Evolutionary conservation across 2,329 filamentous ascomycete genomes (phyloP), one percentile per base, ranked within the genome.

Genomic region (Pestalotiopsis fici): DNA sequence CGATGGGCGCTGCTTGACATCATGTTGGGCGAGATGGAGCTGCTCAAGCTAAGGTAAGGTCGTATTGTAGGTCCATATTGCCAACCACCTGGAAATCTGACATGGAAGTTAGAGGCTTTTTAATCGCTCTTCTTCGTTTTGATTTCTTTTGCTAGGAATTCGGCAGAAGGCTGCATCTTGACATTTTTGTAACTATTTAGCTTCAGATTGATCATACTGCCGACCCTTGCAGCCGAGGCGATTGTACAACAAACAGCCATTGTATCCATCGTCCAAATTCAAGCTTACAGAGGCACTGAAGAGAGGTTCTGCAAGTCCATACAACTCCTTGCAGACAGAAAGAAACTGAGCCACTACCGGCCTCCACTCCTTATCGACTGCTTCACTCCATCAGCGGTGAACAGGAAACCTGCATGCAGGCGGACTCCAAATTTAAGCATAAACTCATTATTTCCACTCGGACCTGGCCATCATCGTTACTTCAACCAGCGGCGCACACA

Each of bases 1-100:
- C 50, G 11, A 65, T 43, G 62, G 62, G 62, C 18, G 39, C 62
- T 43, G n/a, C 28, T 65, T 65, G 63, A 65, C 63, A 65, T 65
- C 63, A 65, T 64, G 43, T 31, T 56, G 25, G 39, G 15, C 23
- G 21, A 50, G 43, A 50, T 50, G 28, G 27, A 64, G 25, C 62
- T 64, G 31, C 31, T 35, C 31, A 35, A 35, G 31, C 31, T 35
- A 35, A 35, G n/a, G 31, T 50, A 54, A 28, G 50, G 56, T 21
- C 6, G 43, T 21, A 50, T 50, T 18, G 18, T n/a, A n/a, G 18
- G 15, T n/a, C n/a, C n/a, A n/a, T 50, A 21, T 35, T 43, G 50
- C 63, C 63, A 65, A 65, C 63, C 63, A 65, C 63, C 63, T 25
- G 43, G 13, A 47, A 56, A 47, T 54, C 39, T 54, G 39, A 18